Conservation (phyloP, 345 rosid species). For the Hibiscus syriacus region DNA sequence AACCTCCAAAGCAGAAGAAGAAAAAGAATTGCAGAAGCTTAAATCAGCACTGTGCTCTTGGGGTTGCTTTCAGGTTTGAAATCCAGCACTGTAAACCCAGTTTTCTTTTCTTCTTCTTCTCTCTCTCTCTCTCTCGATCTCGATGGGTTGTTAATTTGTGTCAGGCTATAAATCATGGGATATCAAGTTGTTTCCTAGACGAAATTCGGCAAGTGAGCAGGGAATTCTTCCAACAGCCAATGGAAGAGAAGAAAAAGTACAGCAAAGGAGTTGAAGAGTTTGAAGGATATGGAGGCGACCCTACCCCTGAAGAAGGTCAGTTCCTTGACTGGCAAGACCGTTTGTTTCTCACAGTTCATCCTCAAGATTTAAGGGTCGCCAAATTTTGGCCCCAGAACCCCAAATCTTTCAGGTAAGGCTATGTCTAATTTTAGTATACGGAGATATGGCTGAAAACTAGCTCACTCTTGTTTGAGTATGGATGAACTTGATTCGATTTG, state of each 20-base stretch:
- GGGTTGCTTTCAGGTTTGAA: constrained; percentile 51
- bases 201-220: constrained; percentile 19
- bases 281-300: constrained; percentile 54
- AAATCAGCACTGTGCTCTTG: constrained; percentile 39
- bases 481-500: no score
- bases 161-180: constrained; percentile 49
- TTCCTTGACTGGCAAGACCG: constrained; percentile 49
- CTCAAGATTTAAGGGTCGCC: constrained; percentile 22
- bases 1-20: neutral
- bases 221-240: constrained; percentile 37
- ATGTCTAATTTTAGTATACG: neutral
- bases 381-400: constrained; percentile 46
- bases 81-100: neutral
- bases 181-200: constrained; percentile 30
- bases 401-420: constrained; percentile 30
- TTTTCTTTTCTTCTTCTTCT: neutral
- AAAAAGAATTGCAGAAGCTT: constrained; percentile 32
- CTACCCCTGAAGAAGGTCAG: constrained; percentile 36
- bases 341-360: constrained; percentile 31
- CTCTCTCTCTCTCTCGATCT: no score
- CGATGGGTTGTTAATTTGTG: neutral
- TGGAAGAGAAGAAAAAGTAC: constrained; percentile 41
- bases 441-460: no score
- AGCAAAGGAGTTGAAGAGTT: constrained; percentile 33
- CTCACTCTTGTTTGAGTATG: no score